Evolutionary conservation across 768 basidiomycete species (phyloP), one percentile per base, ranked within the genome.

Genomic region (Myochromella boudieri): DNA sequence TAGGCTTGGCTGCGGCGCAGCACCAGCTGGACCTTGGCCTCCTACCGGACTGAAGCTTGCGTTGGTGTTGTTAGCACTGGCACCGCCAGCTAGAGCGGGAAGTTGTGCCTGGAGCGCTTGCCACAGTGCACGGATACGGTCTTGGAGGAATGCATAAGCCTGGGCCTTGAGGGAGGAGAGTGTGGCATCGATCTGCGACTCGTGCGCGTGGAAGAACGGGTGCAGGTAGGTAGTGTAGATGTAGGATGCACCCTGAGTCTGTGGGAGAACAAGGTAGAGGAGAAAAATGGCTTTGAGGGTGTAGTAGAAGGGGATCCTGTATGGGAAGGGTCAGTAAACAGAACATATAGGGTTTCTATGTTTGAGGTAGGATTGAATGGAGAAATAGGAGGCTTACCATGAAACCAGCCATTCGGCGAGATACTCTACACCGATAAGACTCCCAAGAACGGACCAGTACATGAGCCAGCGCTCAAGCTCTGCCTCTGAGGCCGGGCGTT

Each of bases 381-480:
- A 24, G 33, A 8, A 12, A 18, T 6, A 25, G 29, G 17, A 26
- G 18, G 71, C 85, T 58, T 56, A 91, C 94, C 93, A 94, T 51
- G 84, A 89, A 24, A 95, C 69, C 12, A 85, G 66, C 91, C 93
- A 95, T 59, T 94, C 92, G 7, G 85, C 85, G 21, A 89, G 72
- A 58, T 87, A 87, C 65, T 97, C 94, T 4, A 90, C 68, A 3
- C 81, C 85, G 12, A 93, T 78, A 58, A 93, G 81, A 60, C 85
- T 87, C 2, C 89, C 87, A 2, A 91, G 76, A 0, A 90, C 87
- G n/a, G 84, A 84, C 94, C 95, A 97, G 59, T 97, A 97, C 90
- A 93, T 95, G 44, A 97, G 76, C 93, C 95, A 97, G 67, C 92
- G 75, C 63, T 97, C 95, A 7, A 95, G 74, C 36, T 92, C 91